Evolutionary conservation across 495 filamentous ascomycete species (phyloP).

Genomic region (Neurospora sp.): DNA sequence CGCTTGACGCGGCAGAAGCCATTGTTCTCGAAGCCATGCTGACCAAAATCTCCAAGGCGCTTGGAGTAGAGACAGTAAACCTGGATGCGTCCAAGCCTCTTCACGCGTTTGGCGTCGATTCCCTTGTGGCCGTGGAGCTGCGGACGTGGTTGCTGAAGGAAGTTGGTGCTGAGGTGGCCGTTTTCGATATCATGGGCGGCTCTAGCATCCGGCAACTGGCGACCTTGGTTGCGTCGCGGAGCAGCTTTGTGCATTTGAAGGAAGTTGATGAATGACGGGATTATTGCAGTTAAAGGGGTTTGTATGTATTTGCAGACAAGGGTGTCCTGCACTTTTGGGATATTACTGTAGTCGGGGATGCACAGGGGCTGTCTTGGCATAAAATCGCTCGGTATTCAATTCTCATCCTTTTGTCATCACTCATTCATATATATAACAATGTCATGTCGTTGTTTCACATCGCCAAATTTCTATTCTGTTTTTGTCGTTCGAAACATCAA

Average conservation of each 20-base stretch:
- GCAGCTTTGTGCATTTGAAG: background rate
- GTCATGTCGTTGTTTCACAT: too few relatives aligned
- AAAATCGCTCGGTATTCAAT: too few relatives aligned
- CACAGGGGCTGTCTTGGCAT: too few relatives aligned
- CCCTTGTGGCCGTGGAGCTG: slow-evolving; percentile 47
- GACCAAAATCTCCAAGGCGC: slow-evolving; percentile 18
- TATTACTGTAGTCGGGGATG: too few relatives aligned
- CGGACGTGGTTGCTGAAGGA: slow-evolving; percentile 44
- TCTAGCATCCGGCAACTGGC: background rate
- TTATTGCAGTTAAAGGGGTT: too few relatives aligned
- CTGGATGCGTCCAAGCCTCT: slow-evolving; percentile 19
- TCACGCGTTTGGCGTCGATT: slow-evolving; percentile 42
- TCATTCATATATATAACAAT: too few relatives aligned
- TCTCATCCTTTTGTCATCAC: too few relatives aligned
- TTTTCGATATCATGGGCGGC: slow-evolving; percentile 39
- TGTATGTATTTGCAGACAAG: too few relatives aligned
- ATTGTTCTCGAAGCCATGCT: slow-evolving; percentile 17
- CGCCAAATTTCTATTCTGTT: too few relatives aligned
- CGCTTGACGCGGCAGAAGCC: slow-evolving; percentile 5
- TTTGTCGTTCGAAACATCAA: too few relatives aligned
- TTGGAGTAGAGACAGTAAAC: slow-evolving; percentile 17
- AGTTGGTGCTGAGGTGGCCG: slow-evolving; percentile 29
- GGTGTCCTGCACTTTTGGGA: too few relatives aligned
- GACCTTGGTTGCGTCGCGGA: background rate
- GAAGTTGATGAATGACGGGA: background rate